A percentile compares a stretch with the other conserved stretches of the same genome.
These are phyloP conservation scores for Epichloe bromicola DNA, from an alignment of 2,329 filamentous ascomycete genomes.

Conservation along the genomic window DNA sequence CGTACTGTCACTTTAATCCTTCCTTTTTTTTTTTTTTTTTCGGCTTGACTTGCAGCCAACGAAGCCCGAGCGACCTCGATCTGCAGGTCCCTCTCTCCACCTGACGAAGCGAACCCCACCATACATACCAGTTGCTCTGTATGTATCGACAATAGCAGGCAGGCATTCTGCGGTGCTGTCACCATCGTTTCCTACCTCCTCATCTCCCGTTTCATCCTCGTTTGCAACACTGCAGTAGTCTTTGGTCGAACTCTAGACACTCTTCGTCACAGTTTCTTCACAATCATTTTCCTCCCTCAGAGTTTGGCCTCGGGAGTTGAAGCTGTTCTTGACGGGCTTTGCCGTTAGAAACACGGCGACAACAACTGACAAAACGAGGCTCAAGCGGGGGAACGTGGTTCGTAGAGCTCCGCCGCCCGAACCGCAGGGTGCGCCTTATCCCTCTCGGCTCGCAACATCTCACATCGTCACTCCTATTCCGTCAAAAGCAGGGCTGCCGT, in stretches of 20 bases:
- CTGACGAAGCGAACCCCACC: not conserved
- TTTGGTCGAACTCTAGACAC: not conserved
- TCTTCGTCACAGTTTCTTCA: not conserved
- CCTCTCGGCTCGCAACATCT: not conserved
- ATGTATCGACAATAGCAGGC: not conserved
- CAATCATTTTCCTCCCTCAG: not conserved
- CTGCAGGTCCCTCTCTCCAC: not conserved
- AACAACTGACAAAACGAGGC: constrained; percentile 1
- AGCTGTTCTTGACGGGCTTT: not conserved
- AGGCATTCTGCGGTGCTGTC: not conserved
- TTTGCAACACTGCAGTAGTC: not conserved
- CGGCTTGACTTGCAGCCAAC: too few species aligned
- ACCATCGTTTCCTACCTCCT: not conserved
- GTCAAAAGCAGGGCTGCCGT: not conserved
- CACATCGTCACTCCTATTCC: not conserved
- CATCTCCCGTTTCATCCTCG: not conserved
- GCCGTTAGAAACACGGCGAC: not conserved
- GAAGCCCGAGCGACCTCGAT: not conserved
- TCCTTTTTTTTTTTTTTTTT: too few species aligned
- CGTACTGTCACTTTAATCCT: too few species aligned
- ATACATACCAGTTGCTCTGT: not conserved
- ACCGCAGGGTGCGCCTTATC: constrained; percentile 1
- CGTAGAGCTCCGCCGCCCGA: constrained; percentile 2
- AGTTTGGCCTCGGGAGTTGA: not conserved
- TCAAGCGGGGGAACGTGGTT: constrained; percentile 6